Evolutionary conservation across 139 green algal species (phyloP).

Genomic region (Micractinium conductrix): DNA sequence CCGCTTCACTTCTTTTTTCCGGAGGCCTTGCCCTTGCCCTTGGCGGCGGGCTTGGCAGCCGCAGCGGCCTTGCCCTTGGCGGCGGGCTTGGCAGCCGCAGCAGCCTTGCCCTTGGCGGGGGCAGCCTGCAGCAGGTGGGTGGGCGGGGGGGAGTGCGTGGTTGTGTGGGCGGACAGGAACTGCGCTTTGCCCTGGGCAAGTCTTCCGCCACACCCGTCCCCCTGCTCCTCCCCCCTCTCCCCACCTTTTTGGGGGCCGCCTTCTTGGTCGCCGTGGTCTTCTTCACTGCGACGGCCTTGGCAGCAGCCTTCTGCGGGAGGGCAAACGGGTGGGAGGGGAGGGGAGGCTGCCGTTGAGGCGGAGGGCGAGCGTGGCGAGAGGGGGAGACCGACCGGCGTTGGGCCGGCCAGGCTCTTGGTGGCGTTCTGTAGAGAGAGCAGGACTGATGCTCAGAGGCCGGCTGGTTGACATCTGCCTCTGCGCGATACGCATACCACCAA

Average conservation of each 20-base stretch:
- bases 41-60: not conserved
- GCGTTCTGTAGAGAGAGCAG: not conserved
- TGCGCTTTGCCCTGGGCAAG: too few relatives aligned
- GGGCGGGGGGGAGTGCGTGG: too few relatives aligned
- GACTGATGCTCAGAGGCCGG: not conserved
- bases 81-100: not conserved
- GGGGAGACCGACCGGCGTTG: too few relatives aligned
- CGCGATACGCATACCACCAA: not conserved
- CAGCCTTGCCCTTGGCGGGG: not conserved
- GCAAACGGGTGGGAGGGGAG: not conserved
- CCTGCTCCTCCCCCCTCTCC: too few relatives aligned
- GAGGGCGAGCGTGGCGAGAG: too few relatives aligned
- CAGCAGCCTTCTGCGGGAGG: not conserved
- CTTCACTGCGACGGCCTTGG: not conserved
- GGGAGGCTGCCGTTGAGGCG: not conserved
- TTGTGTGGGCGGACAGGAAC: too few relatives aligned
- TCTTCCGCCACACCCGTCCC: too few relatives aligned
- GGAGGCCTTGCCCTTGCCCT: not conserved
- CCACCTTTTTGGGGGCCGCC: not conserved
- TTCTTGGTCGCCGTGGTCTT: conserved; percentile 14
- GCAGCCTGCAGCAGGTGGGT: too few relatives aligned
- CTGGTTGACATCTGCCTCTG: not conserved
- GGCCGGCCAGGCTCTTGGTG: too few relatives aligned
- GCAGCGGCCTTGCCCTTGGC: conserved; percentile 10
- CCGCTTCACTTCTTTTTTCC: conserved; percentile 8